Evolutionary conservation across 2,329 filamentous ascomycete genomes (phyloP).

Genomic region (Orbilia blumenaviensis): DNA sequence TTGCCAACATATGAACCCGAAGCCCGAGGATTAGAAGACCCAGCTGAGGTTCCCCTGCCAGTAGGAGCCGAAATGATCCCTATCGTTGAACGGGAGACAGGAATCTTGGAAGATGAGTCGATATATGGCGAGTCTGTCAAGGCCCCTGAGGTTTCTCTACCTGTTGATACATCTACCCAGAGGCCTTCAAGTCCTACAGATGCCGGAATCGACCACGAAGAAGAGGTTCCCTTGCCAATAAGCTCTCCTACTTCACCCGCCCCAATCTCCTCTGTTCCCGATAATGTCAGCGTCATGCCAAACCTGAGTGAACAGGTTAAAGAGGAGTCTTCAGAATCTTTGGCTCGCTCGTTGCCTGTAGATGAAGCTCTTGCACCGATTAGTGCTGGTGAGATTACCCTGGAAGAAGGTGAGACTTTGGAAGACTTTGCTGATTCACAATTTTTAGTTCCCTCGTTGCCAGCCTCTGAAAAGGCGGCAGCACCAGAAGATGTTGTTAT

Average conservation of each 20-base stretch:
- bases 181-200: neutral
- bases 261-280: neutral
- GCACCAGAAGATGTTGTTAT: neutral
- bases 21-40: neutral
- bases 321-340: neutral
- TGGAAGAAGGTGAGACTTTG: neutral
- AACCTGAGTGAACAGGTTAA: neutral
- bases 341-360: neutral
- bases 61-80: neutral
- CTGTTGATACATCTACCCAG: neutral
- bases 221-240: constrained; percentile 35
- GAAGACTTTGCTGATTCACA: neutral
- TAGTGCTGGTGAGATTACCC: neutral
- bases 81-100: neutral
- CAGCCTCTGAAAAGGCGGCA: neutral
- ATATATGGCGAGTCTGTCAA: neutral
- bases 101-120: neutral
- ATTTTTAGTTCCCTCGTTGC: neutral
- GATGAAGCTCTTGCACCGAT: neutral
- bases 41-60: neutral
- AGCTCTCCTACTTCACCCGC: constrained; percentile 25
- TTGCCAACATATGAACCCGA: neutral
- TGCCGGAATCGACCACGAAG: neutral
- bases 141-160: constrained; percentile 16
- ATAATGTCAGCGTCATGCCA: neutral